Evolutionary conservation across 2,329 filamentous ascomycete genomes (phyloP).

Genomic region (Tolypocladium inflatum): DNA sequence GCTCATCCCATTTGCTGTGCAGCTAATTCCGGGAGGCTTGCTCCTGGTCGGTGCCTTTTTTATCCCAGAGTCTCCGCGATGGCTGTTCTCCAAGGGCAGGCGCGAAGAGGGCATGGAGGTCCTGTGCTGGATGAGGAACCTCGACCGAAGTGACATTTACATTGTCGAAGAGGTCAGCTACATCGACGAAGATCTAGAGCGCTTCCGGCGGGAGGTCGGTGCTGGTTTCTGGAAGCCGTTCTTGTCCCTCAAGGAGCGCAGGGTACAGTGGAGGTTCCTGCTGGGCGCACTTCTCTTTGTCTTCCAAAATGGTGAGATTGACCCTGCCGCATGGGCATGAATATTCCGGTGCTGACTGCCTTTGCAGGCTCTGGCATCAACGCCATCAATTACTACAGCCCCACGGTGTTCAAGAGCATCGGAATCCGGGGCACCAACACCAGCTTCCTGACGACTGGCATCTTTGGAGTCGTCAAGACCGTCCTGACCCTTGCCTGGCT

Average conservation of each 20-base stretch:
- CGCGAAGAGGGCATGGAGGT: constrained; percentile 48
- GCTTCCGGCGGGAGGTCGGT: constrained; percentile 53
- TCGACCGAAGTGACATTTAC: constrained; percentile 48
- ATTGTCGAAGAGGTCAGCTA: constrained; percentile 64
- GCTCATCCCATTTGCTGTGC: constrained; percentile 56
- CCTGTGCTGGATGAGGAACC: constrained; percentile 56
- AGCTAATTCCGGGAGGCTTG: constrained; percentile 57
- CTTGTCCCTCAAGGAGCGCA: constrained; percentile 41
- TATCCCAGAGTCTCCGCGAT: constrained; percentile 58
- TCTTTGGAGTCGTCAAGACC: constrained; percentile 18
- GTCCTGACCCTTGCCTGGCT: constrained; percentile 32
- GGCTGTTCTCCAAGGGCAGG: constrained; percentile 54
- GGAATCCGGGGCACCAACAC: constrained; percentile 13
- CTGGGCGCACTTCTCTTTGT: constrained; percentile 67
- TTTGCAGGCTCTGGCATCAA: constrained; percentile 16
- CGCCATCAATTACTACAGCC: constrained; percentile 20
- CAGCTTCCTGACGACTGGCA: constrained; percentile 18
- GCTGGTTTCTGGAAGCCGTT: constrained; percentile 70
- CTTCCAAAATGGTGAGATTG: constrained; percentile 57
- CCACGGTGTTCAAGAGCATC: constrained; percentile 18
- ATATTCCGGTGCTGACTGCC: background rate
- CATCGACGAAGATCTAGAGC: constrained; percentile 61
- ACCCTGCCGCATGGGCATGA: background rate
- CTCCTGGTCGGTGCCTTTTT: constrained; percentile 50
- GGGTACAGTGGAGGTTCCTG: constrained; percentile 62